Percentiles rank a stretch among this genome's conserved stretches.
Evolutionary conservation across 805 yeast species (phyloP).

Genomic region (Candida saitoana): DNA sequence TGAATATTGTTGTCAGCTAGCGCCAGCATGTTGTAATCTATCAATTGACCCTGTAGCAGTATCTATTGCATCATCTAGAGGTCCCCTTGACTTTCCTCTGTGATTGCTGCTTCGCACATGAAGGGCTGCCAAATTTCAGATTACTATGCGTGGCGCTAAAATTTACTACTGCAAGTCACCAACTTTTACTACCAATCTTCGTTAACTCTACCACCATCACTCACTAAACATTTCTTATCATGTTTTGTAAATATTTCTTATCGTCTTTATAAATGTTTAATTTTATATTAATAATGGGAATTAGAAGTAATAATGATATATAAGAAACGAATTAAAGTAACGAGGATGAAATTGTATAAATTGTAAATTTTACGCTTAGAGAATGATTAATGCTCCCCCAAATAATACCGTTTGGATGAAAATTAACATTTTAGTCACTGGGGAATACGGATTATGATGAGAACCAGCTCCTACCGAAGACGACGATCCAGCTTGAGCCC

Average conservation of each 20-base stretch:
- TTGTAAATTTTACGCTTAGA: conserved; percentile 6
- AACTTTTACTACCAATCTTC: too few relatives aligned
- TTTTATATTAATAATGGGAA: neutral
- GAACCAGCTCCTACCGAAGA: conserved; percentile 8
- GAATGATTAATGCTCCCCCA: conserved; percentile 19
- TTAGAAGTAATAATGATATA: neutral
- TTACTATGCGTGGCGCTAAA: too few relatives aligned
- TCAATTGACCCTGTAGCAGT: neutral
- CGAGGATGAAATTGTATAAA: neutral
- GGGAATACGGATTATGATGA: conserved; percentile 3
- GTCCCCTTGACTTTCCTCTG: neutral
- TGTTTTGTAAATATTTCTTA: too few relatives aligned
- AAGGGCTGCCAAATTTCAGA: too few relatives aligned
- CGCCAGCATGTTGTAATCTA: neutral
- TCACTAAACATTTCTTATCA: too few relatives aligned
- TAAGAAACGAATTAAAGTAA: neutral
- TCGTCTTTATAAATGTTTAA: too few relatives aligned
- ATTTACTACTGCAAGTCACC: too few relatives aligned
- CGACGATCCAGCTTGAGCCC: conserved; percentile 5
- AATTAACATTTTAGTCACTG: conserved; percentile 12
- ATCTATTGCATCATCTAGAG: neutral
- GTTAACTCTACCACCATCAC: too few relatives aligned
- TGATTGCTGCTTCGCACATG: neutral
- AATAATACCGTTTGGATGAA: conserved; percentile 18
- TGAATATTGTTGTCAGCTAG: neutral